Percentiles rank a stretch among this genome's conserved stretches.
These are phyloP conservation scores for Tripterygium wilfordii DNA, from an alignment of 177 flowering plant species.

Conservation along the genomic window DNA sequence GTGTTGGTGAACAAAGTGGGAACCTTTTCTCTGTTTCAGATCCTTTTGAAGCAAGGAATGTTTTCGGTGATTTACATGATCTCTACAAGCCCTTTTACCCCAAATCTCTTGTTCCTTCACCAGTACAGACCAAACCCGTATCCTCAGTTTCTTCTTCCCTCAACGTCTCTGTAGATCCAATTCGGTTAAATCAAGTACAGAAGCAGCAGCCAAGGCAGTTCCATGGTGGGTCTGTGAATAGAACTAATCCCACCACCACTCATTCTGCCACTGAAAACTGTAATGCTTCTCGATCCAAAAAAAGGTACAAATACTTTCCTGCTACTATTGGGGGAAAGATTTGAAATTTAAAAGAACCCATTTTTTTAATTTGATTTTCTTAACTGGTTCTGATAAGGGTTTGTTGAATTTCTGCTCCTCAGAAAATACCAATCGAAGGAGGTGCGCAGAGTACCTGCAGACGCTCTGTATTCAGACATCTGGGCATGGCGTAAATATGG, in stretches of 20 bases:
- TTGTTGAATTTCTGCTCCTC: conserved; percentile 9
- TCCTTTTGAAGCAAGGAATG: conserved; percentile 28
- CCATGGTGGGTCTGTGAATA: conserved; percentile 12
- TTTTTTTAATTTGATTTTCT: too few species aligned
- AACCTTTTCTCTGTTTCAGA: conserved; percentile 21
- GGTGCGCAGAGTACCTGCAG: conserved; percentile 76
- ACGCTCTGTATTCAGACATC: conserved; percentile 64
- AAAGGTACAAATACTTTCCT: too few species aligned
- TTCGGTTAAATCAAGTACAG: conserved; percentile 7
- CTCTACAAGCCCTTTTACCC: conserved; percentile 67
- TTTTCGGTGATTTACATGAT: conserved; percentile 56
- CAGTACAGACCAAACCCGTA: background rate
- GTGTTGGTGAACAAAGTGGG: conserved; percentile 9
- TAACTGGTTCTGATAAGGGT: conserved; percentile 4
- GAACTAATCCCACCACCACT: too few species aligned
- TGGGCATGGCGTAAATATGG: conserved; percentile 98
- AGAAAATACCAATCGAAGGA: conserved; percentile 74
- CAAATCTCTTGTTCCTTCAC: conserved; percentile 1
- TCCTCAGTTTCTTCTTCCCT: conserved; percentile 11
- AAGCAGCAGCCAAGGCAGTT: conserved; percentile 15
- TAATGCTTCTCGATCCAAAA: conserved; percentile 54
- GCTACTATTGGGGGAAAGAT: too few species aligned
- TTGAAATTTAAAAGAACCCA: too few species aligned
- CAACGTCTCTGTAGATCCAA: conserved; percentile 15
- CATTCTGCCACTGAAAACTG: conserved; percentile 7